Conservation (phyloP, 331 rosid species). For the Rhamnella rubrinervis region DNA sequence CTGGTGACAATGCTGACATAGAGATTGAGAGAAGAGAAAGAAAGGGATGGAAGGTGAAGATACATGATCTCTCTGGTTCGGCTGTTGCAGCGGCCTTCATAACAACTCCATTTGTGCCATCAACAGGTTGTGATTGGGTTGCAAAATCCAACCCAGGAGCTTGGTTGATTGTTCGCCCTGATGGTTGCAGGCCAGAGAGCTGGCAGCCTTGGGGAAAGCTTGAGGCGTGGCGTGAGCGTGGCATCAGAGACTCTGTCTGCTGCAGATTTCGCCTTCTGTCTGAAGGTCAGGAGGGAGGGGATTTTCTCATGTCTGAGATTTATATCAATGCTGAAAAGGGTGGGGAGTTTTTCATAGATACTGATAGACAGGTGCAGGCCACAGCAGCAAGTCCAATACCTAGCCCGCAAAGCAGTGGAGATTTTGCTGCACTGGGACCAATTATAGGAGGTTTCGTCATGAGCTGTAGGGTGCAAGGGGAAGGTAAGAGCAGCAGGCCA, state of each 20-base stretch:
- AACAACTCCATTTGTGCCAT: conserved; percentile 94
- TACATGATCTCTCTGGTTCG: conserved; percentile 94
- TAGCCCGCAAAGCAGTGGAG: conserved; percentile 90
- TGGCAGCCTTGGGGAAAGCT: conserved; percentile 99
- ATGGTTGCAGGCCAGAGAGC: conserved; percentile 62
- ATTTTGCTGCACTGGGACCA: conserved; percentile 68
- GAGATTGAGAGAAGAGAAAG: conserved; percentile 71
- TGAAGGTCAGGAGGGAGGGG: conserved; percentile 69
- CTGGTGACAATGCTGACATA: conserved; percentile 47
- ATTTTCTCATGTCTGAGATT: conserved; percentile 75
- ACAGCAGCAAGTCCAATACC: conserved; percentile 60
- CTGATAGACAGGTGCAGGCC: conserved; percentile 62
- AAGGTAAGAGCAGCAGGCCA: conserved; percentile 73
- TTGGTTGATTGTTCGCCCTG: conserved; percentile 85
- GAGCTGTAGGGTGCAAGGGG: conserved; percentile 89
- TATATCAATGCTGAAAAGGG: conserved; percentile 76
- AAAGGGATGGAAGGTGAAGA: conserved; percentile 97
- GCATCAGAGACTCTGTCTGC: conserved; percentile 69
- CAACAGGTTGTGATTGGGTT: conserved; percentile 96
- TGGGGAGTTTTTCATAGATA: conserved; percentile 78
- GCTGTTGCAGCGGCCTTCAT: conserved; percentile 97
- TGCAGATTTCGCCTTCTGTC: conserved; percentile 72
- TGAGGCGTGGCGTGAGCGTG: conserved; percentile 95
- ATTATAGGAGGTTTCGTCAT: conserved; percentile 75
- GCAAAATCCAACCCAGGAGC: conserved; percentile 86